Evolutionary conservation across 139 green algal species (phyloP), one percentile per base, ranked within the genome.

Genomic region (Pseudopediastrum boryanum): DNA sequence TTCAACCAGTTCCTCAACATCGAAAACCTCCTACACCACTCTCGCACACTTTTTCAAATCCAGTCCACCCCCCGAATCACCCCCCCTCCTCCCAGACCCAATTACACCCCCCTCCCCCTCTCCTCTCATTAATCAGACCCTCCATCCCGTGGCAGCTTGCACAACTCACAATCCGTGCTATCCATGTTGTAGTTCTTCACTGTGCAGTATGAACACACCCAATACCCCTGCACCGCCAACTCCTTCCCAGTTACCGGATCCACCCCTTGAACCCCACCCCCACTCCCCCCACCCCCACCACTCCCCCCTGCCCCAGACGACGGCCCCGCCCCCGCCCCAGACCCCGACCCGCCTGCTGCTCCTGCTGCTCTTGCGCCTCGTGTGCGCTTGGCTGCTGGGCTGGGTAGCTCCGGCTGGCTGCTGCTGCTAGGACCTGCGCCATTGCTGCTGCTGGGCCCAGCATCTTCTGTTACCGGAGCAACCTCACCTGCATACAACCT

Each of bases 171-270:
- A 21, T 3, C 41, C 2, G 13, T 52, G 1, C 65, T 79, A 8
- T 43, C 33, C 39, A 90, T 63, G 66, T 93, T 81, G 5, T 48
- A 31, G 64, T 95, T 95, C 38, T 82, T 85, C 52, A 83, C 85
- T 0, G 91, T 95, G 84, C 90, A 94, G 16, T 70, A 39, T 1
- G 25, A 33, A 81, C 90, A 94, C 39, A 81, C 72, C 90, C 90
- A 94, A 67, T 85, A 89, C 48, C 86, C 88, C 29, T 83, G 83
- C 73, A 65, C 44, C 2, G 48, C 67, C 23, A 71, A 2, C 16
- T 51, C 12, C 6, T 71, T 41, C 2, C 73, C 73, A 41, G 73
- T 80, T 19, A 73, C 75, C 35, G 62, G 46, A 46, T 75, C 63
- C 13, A 71, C 36, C 33, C 54, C 75, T 2, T 68, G 48, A n/a